Evolutionary conservation across 164 flowering plant genomes (phyloP).

Genomic region (Tinospora cordifolia): DNA sequence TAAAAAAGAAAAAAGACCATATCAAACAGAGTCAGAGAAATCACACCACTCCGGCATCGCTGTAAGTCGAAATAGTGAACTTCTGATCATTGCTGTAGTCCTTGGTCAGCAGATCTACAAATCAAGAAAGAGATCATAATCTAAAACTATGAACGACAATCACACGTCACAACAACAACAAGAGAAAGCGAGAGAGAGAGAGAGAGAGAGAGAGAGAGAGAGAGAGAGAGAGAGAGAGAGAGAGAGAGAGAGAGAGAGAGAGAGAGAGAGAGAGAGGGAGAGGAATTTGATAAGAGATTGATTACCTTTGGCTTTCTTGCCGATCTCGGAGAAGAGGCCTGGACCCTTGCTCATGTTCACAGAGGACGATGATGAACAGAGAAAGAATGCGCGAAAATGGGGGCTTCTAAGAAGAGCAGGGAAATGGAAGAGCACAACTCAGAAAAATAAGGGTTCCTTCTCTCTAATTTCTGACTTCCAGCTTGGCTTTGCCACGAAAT

Average conservation of each 20-base stretch:
- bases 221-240: neutral
- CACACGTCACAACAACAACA: neutral
- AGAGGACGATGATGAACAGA: neutral
- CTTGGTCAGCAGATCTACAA: conserved; percentile 28
- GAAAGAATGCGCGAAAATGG: neutral
- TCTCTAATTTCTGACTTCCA: neutral
- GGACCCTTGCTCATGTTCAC: conserved; percentile 30
- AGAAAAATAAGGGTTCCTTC: neutral
- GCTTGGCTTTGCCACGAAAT: neutral
- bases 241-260: neutral
- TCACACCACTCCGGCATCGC: conserved; percentile 24
- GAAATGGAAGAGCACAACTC: too few relatives aligned
- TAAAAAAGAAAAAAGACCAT: neutral
- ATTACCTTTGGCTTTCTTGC: conserved; percentile 29
- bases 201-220: too few relatives aligned
- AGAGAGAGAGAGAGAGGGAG: neutral
- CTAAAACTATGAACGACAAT: neutral
- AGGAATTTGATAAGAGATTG: neutral
- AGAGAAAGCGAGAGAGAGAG: neutral
- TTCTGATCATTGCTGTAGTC: conserved; percentile 34
- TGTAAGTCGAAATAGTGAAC: conserved; percentile 23
- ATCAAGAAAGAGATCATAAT: neutral
- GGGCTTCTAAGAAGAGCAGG: neutral
- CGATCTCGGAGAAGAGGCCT: conserved; percentile 30
- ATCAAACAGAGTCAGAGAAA: neutral